Base-by-base conservation (phyloP, 2,329 filamentous ascomycete genomes). In the Pseudogymnoascus sp. region DNA sequence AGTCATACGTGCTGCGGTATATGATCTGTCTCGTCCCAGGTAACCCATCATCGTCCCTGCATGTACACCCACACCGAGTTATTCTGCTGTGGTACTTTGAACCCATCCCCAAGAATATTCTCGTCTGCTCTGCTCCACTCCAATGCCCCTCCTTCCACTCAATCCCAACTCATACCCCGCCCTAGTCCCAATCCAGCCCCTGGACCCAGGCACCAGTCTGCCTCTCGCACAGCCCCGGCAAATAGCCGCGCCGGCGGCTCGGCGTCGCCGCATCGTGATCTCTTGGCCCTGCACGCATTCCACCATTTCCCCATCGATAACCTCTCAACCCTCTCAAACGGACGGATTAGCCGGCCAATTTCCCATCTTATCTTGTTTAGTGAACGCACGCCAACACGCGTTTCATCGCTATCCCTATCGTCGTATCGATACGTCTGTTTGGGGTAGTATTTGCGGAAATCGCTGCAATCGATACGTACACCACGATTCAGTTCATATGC, bases 211-310 rank as follows among this genome's bases (percentile, higher is more conserved):
- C 46, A 53, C 26, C 46, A 53, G 46, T 53, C 46, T 53, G 46
- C 46, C 46, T 53, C 46, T 53, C 46, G 46, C 26, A 33, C 46
- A 53, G 46, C 46, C 46, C 46, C 33, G 26, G 46, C 46, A 53
- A 53, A 53, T 53, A 53, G 46, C 46, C 46, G 46, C 46, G 46
- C 46, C 46, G n/a, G 26, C 46, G 46, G 46, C 46, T 53, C 46
- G 46, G 46, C 46, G 46, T 31, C 46, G 46, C 46, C 46, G 46
- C 26, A 33, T 53, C 46, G 26, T 31, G 26, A 53, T 19, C 46
- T 19, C 46, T 53, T 53, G 26, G 26, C 26, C 46, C 31, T 53
- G 46, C 46, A 53, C 46, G 26, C 0, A 33, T 53, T 53, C 26
- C 46, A 53, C 21, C 46, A 53, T 53, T 31, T 33, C 46, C 26